Percentiles rank a stretch among this genome's conserved stretches.
phyloP scores from a whole-genome alignment of 768 basidiomycete genomes.

The Leccinum sublutescens region DNA sequence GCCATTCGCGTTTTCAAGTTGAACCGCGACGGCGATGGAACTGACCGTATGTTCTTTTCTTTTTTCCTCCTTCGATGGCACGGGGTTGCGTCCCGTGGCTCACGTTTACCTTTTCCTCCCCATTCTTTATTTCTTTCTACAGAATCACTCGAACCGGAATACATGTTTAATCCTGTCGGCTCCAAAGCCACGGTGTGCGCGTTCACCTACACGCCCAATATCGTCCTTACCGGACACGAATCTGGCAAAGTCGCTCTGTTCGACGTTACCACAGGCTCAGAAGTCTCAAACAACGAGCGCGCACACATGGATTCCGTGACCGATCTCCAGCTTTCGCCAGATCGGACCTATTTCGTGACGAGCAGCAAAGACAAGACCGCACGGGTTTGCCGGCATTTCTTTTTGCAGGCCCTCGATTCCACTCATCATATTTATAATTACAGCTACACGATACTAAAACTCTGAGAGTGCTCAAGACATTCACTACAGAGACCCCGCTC shows the following conservation, averaged over 20 bases:
- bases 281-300: slow-evolving; percentile 78
- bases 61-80: background rate
- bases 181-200: slow-evolving; percentile 97
- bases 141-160: slow-evolving; percentile 76
- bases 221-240: slow-evolving; percentile 94
- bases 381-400: slow-evolving; percentile 50
- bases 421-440: slow-evolving; percentile 31
- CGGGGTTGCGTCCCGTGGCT: background rate
- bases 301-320: slow-evolving; percentile 87
- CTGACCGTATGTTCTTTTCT: slow-evolving; percentile 61
- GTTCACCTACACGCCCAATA: slow-evolving; percentile 73
- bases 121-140: background rate
- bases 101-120: background rate
- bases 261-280: slow-evolving; percentile 84
- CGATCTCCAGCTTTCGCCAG: slow-evolving; percentile 87
- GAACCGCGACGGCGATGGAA: slow-evolving; percentile 78
- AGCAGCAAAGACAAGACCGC: slow-evolving; percentile 97
- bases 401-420: background rate
- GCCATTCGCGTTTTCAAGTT: slow-evolving; percentile 89
- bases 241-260: slow-evolving; percentile 93
- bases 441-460: slow-evolving; percentile 84
- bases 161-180: slow-evolving; percentile 85
- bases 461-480: slow-evolving; percentile 90
- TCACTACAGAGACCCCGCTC: slow-evolving; percentile 87
- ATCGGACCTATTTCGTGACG: slow-evolving; percentile 93